These are phyloP conservation scores for Penicillium vulpinum DNA, from an alignment of 2,329 filamentous ascomycete species.

Conservation along the genomic window DNA sequence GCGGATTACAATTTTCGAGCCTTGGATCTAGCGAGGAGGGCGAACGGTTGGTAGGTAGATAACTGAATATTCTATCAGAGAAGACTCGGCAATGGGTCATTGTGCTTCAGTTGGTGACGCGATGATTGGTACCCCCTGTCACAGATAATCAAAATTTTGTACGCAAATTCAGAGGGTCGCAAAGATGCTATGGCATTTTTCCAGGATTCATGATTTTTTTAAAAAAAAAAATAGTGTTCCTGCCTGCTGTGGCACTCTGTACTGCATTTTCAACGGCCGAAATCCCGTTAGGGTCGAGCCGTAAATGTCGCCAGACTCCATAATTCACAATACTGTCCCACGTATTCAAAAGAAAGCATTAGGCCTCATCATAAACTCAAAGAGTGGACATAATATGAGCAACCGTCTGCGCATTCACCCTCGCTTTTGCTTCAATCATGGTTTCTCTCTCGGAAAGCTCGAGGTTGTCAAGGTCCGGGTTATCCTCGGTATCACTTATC, in stretches of 20 bases:
- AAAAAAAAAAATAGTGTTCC: no score
- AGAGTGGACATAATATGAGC: conserved; percentile 86
- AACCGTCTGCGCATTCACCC: conserved; percentile 94
- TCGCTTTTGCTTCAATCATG: no score
- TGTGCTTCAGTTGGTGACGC: neutral
- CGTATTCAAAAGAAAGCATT: neutral
- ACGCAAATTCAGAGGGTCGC: neutral
- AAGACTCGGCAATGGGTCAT: neutral
- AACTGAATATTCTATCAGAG: neutral
- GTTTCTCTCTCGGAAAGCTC: no score
- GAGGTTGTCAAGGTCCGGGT: no score
- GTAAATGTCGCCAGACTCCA: no score
- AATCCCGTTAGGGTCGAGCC: no score
- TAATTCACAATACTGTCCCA: neutral
- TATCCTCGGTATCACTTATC: no score
- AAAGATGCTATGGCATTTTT: no score
- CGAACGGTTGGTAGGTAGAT: conserved; percentile 12
- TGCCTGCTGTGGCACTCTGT: no score
- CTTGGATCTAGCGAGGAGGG: conserved; percentile 26
- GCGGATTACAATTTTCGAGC: conserved; percentile 20
- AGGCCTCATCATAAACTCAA: conserved; percentile 44
- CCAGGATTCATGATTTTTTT: no score
- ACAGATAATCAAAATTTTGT: neutral
- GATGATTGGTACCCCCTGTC: neutral
- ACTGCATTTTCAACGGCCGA: no score